phyloP scores from a whole-genome alignment of 345 rosid species.

The Punica granatum region DNA sequence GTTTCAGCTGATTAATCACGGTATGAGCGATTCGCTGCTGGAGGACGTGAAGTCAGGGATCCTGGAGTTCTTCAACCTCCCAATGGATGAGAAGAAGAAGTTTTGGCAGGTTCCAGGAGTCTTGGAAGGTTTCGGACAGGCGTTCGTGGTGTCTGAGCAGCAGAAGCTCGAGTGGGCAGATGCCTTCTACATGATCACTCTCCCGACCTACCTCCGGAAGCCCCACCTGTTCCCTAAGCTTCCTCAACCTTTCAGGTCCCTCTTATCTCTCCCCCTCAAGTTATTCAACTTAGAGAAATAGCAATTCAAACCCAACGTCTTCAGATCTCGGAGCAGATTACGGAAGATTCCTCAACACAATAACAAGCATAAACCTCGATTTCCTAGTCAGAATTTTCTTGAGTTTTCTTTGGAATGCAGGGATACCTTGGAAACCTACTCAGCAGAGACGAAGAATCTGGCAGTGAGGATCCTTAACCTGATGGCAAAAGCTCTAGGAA shows the following conservation, averaged over 20 bases:
- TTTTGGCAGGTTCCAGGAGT: slow-evolving; percentile 4
- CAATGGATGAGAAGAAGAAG: slow-evolving; percentile 7
- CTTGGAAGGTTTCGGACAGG: slow-evolving; percentile 8
- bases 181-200: slow-evolving; percentile 1
- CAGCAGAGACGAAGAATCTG: slow-evolving; percentile 22
- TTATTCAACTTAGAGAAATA: not conserved
- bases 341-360: no score
- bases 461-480: slow-evolving; percentile 27
- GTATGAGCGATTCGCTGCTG: slow-evolving; percentile 7
- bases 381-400: slow-evolving; percentile 12
- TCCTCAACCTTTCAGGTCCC: slow-evolving; percentile 6
- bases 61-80: slow-evolving; percentile 9
- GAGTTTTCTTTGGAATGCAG: slow-evolving; percentile 16
- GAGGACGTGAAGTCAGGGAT: slow-evolving; percentile 3
- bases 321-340: no score
- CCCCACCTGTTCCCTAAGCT: slow-evolving; percentile 7
- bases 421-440: slow-evolving; percentile 40
- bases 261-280: no score
- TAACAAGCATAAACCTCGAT: no score
- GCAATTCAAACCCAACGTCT: no score
- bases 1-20: slow-evolving; percentile 17
- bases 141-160: slow-evolving; percentile 6
- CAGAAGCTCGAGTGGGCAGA: slow-evolving; percentile 20
- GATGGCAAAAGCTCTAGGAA: slow-evolving; percentile 33
- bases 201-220: not conserved